Conservation (phyloP, 2,329 filamentous ascomycete species). For the Albifimbria verrucaria region DNA sequence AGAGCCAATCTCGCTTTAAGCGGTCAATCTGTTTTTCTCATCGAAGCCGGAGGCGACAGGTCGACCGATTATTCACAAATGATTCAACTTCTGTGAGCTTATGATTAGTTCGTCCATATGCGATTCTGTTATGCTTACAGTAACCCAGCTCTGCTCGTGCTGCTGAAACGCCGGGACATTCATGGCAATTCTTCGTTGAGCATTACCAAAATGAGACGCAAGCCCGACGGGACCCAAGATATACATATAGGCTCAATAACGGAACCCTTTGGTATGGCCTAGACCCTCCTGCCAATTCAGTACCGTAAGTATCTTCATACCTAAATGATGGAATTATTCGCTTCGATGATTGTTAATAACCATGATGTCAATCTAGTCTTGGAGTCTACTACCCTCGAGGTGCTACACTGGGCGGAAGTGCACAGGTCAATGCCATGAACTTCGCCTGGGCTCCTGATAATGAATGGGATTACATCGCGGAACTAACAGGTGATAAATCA, state of each 20-base stretch:
- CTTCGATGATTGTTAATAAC: background rate
- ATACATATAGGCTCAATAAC: conserved; percentile 13
- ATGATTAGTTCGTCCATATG: conserved; percentile 31
- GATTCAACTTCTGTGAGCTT: conserved; percentile 11
- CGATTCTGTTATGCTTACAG: background rate
- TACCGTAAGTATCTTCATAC: conserved; percentile 13
- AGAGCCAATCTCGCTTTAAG: conserved; percentile 49
- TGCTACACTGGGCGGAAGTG: background rate
- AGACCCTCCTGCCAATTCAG: conserved; percentile 27
- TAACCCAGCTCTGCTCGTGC: conserved; percentile 5
- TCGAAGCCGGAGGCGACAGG: conserved; percentile 56
- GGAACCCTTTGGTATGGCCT: conserved; percentile 16
- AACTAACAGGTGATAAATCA: background rate
- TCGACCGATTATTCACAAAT: conserved; percentile 21
- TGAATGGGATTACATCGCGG: background rate
- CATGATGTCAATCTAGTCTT: conserved; percentile 1
- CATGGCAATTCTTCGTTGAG: conserved; percentile 59
- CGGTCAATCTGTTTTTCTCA: conserved; percentile 52
- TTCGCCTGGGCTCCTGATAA: background rate
- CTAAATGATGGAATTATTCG: background rate
- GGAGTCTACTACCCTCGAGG: background rate
- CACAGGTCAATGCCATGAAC: background rate
- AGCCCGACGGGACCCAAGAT: conserved; percentile 16
- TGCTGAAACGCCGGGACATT: too few species aligned
- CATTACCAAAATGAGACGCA: conserved; percentile 42